Percentiles rank a stretch among this genome's conserved stretches.
These are phyloP conservation scores for Ceratocystis papillata DNA, from an alignment of 2,329 filamentous ascomycete genomes.

Conservation along the genomic window DNA sequence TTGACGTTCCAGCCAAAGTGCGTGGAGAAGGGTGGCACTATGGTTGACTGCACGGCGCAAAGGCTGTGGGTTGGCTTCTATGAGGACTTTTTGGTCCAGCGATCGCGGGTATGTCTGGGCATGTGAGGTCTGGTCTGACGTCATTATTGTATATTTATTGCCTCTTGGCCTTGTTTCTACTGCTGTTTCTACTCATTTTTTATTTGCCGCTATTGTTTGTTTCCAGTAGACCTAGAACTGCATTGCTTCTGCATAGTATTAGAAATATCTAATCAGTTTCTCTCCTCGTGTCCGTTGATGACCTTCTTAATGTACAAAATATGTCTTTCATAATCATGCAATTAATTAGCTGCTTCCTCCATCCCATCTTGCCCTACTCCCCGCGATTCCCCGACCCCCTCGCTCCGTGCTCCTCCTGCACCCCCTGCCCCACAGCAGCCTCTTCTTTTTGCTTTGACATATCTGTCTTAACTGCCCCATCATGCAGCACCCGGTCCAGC, in stretches of 20 bases:
- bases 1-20: conserved; percentile 25
- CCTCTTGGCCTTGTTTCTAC: neutral
- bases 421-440: neutral
- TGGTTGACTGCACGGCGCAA: conserved; percentile 33
- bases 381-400: no score
- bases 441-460: neutral
- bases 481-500: conserved; percentile 21
- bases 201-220: neutral
- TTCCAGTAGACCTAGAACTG: no score
- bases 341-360: neutral
- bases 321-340: conserved; percentile 17
- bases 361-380: neutral
- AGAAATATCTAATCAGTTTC: neutral
- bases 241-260: neutral
- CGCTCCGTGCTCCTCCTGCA: neutral
- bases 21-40: conserved; percentile 42
- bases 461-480: conserved; percentile 15
- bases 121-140: neutral
- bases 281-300: neutral
- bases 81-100: conserved; percentile 35
- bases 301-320: conserved; percentile 17
- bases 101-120: conserved; percentile 12
- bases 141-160: neutral
- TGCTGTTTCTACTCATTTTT: neutral
- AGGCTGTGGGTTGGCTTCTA: conserved; percentile 34